Evolutionary conservation across 768 basidiomycete genomes (phyloP), one percentile per base, ranked within the genome.

Genomic region (Tylopilus cervinicoccineus): DNA sequence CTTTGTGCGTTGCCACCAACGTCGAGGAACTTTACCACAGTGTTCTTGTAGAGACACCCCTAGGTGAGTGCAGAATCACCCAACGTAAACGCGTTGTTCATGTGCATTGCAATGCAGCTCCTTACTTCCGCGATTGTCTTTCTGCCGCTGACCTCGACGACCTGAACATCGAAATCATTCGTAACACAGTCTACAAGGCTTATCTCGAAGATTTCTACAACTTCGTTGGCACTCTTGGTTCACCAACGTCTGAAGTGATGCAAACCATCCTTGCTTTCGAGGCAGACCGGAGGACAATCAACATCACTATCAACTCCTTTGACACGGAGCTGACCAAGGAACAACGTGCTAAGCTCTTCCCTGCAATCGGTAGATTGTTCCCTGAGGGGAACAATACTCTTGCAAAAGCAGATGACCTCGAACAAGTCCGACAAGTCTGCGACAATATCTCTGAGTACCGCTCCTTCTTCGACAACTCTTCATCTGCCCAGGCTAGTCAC

Each of bases 251-350:
- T 13, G 93, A 95, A 37, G 83, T 93, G 55, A 98, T 98, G 96
- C 81, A 86, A 51, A 78, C 76, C 32, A 92, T 96, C 61, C 83
- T 99, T 49, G 76, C 86, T 7, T 99, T 99, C 61, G 96, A 99
- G 74, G 96, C 95, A 23, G 96, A 99, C 72, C 80, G 96, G 29
- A 84, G 96, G 43, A 87, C 93, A 2, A 86, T 98, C 67, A 99
- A 98, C 74, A 97, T 99, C 70, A 96, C 96, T 28, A 90, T 99
- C 75, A 99, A 99, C 76, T 98, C 96, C 12, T 95, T 98, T 72
- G 87, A 86, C 51, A 97, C 96, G 5, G 92, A 93, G 60, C 79
- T 99, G 50, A 77, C 86, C 33, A 99, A 99, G 69, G 96, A 99
- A 63, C 86, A 91, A 57, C 88, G 96, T 29, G 92, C 93, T 13